These are phyloP conservation scores for Bonnemaisonia californica DNA, from an alignment of 31 red algal genomes.

Conservation along the genomic window DNA sequence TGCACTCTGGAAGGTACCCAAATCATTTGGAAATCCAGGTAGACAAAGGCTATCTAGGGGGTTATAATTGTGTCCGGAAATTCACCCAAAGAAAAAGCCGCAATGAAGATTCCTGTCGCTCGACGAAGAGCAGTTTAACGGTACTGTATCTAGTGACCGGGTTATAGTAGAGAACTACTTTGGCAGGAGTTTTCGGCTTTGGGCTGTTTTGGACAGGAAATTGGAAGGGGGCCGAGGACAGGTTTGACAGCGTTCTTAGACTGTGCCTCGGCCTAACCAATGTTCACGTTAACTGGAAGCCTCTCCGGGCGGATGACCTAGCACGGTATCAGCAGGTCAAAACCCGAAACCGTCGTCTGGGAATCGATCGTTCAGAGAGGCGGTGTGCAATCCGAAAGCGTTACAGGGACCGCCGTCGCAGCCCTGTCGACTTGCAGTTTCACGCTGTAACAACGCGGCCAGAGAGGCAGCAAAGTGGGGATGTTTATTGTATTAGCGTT, in stretches of 20 bases:
- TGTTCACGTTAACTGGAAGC: background rate
- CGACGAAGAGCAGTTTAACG: background rate
- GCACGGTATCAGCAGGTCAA: too few species aligned
- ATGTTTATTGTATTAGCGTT: too few species aligned
- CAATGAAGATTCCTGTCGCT: background rate
- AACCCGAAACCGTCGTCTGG: too few species aligned
- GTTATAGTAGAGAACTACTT: conserved; percentile 6
- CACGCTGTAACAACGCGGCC: too few species aligned
- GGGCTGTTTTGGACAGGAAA: background rate
- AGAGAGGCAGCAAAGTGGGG: too few species aligned
- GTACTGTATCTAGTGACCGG: background rate
- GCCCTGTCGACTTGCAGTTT: too few species aligned
- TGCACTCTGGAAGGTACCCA: background rate
- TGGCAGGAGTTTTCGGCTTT: background rate
- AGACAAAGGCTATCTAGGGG: conserved; percentile 20
- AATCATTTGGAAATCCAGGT: background rate
- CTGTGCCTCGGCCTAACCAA: conserved; percentile 18
- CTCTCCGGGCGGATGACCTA: background rate
- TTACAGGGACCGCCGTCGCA: too few species aligned
- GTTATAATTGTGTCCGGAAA: background rate
- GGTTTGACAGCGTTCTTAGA: background rate
- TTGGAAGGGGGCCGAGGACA: conserved; percentile 15
- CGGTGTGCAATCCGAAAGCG: too few species aligned
- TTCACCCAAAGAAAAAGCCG: conserved; percentile 2
- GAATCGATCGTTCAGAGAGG: too few species aligned